These are phyloP conservation scores for Diaporthe ilicicola DNA, from an alignment of 2,329 filamentous ascomycete species.

Conservation along the genomic window DNA sequence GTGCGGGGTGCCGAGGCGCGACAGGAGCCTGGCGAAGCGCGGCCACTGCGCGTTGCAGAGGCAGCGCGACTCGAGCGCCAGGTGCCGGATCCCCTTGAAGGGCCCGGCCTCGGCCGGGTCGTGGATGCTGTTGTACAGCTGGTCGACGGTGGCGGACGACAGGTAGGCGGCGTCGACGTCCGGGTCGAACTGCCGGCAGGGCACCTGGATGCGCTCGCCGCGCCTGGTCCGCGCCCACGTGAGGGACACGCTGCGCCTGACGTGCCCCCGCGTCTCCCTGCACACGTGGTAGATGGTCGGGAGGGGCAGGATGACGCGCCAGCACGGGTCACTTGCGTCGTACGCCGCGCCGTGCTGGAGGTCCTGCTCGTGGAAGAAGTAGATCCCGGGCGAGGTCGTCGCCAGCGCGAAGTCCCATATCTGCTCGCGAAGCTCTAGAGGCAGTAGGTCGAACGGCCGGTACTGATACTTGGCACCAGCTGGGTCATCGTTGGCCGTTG, in stretches of 20 bases:
- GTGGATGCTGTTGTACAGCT: constrained; percentile 21
- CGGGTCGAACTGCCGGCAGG: constrained; percentile 4
- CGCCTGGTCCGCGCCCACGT: constrained; percentile 5
- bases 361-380: constrained; percentile 23
- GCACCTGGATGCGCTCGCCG: background rate
- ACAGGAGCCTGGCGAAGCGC: constrained; percentile 17
- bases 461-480: background rate
- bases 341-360: background rate
- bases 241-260: background rate
- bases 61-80: constrained; percentile 9
- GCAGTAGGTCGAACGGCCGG: background rate
- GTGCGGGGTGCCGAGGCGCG: background rate
- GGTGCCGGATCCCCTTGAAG: constrained; percentile 1
- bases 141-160: constrained; percentile 7
- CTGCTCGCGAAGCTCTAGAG: background rate
- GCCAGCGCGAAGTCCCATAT: constrained; percentile 6
- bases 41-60: constrained; percentile 13
- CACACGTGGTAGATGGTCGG: background rate
- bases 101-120: background rate
- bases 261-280: background rate
- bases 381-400: background rate
- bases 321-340: background rate
- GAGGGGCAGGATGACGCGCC: background rate
- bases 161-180: constrained; percentile 6
- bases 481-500: background rate